A percentile compares a stretch with the other conserved stretches of the same genome.
These are phyloP conservation scores for Rhodotorula sp. DNA, from an alignment of 1,284 basidiomycete species.

Conservation along the genomic window DNA sequence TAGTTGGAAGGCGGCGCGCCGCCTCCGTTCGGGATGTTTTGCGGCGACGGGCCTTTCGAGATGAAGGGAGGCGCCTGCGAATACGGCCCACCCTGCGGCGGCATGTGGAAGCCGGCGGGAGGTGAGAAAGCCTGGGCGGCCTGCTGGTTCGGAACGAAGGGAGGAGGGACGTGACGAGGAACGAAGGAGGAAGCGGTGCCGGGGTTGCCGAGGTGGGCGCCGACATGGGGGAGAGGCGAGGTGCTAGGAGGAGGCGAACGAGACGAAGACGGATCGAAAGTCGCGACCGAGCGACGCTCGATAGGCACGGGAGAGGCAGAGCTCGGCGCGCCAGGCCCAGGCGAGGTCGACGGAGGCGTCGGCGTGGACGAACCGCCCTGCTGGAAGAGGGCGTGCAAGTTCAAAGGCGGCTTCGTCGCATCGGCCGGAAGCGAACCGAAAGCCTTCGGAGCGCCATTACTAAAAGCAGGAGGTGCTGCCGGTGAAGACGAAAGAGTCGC, in stretches of 20 bases:
- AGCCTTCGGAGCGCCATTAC: conserved; percentile 45
- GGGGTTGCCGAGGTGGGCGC: conserved; percentile 29
- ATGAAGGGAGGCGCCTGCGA: conserved; percentile 15
- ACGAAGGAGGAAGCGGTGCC: conserved; percentile 24
- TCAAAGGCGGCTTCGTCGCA: conserved; percentile 13
- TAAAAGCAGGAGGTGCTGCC: conserved; percentile 47
- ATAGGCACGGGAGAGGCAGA: conserved; percentile 16
- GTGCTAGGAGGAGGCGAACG: conserved; percentile 30
- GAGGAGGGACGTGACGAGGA: conserved; percentile 28
- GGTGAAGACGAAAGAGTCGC: conserved; percentile 50
- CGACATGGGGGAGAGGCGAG: conserved; percentile 32
- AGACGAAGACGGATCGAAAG: conserved; percentile 27
- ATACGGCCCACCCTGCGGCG: conserved; percentile 4
- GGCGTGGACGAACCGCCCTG: conserved; percentile 22
- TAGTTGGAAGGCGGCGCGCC: background rate
- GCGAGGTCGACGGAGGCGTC: conserved; percentile 6
- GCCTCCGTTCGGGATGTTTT: conserved; percentile 38
- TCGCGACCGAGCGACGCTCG: conserved; percentile 30
- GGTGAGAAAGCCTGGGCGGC: conserved; percentile 28
- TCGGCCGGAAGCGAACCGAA: conserved; percentile 45
- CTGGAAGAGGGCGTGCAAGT: conserved; percentile 36
- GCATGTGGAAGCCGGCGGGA: conserved; percentile 18
- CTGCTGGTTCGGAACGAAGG: conserved; percentile 36
- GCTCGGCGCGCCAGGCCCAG: background rate
- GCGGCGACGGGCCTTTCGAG: conserved; percentile 31